Evolutionary conservation across 2,329 filamentous ascomycete species (phyloP).

Genomic region (Neodidymelliopsis sp.): DNA sequence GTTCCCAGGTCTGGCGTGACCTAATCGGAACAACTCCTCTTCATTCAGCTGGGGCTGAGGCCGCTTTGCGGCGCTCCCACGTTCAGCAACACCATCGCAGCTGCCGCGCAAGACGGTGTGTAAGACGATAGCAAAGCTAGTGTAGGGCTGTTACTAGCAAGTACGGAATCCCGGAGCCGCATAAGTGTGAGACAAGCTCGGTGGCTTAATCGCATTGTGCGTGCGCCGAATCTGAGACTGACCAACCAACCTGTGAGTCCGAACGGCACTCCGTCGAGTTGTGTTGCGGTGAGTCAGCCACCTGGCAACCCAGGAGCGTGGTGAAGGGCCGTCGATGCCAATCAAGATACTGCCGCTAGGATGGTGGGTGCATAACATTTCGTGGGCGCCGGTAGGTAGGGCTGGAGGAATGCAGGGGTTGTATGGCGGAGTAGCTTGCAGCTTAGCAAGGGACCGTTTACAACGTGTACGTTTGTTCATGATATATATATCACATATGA

Average conservation of each 20-base stretch:
- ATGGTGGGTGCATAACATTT: slow-evolving; percentile 16
- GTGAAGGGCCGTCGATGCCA: slow-evolving; percentile 9
- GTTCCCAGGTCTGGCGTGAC: background rate
- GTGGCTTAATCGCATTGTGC: slow-evolving; percentile 4
- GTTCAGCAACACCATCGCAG: background rate
- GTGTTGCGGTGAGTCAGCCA: slow-evolving; percentile 16
- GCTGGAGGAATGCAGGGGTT: slow-evolving; percentile 4
- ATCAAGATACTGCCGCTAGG: slow-evolving; percentile 9
- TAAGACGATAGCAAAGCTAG: background rate
- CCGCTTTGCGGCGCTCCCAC: background rate
- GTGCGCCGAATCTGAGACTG: background rate
- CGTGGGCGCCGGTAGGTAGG: background rate
- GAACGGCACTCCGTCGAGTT: background rate
- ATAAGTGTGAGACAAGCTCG: slow-evolving; percentile 4
- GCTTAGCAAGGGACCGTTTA: background rate
- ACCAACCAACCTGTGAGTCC: slow-evolving; percentile 7
- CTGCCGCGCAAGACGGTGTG: background rate
- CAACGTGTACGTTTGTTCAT: background rate
- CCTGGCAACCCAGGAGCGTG: background rate
- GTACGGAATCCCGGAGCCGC: slow-evolving; percentile 8
- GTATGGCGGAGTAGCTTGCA: background rate
- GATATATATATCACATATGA: background rate
- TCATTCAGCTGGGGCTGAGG: slow-evolving; percentile 8
- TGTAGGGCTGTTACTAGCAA: slow-evolving; percentile 7
- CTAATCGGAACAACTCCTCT: background rate